Evolutionary conservation across 495 filamentous ascomycete species (phyloP).

Genomic region (Aspergillus asperescens): DNA sequence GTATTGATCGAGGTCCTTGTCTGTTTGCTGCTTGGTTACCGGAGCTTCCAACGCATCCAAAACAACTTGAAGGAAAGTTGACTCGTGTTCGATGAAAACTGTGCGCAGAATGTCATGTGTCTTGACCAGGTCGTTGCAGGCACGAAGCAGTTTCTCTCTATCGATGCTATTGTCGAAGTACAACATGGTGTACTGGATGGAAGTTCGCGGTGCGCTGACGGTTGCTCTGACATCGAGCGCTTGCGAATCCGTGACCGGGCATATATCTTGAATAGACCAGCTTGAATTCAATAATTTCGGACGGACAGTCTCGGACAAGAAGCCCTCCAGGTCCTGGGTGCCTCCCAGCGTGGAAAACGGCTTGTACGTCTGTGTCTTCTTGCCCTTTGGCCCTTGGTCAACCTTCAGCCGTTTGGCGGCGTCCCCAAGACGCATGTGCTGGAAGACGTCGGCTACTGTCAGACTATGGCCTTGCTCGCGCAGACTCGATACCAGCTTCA

Average conservation of each 20-base stretch:
- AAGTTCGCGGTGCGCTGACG: constrained; percentile 38
- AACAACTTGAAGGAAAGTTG: constrained; percentile 48
- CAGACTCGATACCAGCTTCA: constrained; percentile 39
- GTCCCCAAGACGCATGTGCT: constrained; percentile 39
- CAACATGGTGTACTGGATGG: constrained; percentile 43
- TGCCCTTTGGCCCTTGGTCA: constrained; percentile 14
- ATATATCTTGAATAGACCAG: constrained; percentile 34
- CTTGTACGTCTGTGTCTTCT: constrained; percentile 21
- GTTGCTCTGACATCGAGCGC: constrained; percentile 49
- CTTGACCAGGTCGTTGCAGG: constrained; percentile 40
- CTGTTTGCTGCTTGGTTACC: constrained; percentile 22
- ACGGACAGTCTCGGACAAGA: constrained; percentile 22
- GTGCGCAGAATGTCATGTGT: constrained; percentile 61
- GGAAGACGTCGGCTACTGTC: constrained; percentile 45
- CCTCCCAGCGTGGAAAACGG: constrained; percentile 36
- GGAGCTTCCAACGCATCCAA: constrained; percentile 39
- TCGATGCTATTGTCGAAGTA: constrained; percentile 32
- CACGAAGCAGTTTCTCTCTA: constrained; percentile 22
- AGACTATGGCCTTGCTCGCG: constrained; percentile 31
- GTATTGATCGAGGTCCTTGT: constrained; percentile 39
- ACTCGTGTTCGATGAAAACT: constrained; percentile 52
- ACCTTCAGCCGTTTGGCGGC: constrained; percentile 30
- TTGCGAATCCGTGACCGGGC: constrained; percentile 36
- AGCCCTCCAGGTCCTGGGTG: constrained; percentile 20
- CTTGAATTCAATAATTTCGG: constrained; percentile 27